Conservation (phyloP, 1,139 yeast species). For the Yamadazyma songkhlaensis region DNA sequence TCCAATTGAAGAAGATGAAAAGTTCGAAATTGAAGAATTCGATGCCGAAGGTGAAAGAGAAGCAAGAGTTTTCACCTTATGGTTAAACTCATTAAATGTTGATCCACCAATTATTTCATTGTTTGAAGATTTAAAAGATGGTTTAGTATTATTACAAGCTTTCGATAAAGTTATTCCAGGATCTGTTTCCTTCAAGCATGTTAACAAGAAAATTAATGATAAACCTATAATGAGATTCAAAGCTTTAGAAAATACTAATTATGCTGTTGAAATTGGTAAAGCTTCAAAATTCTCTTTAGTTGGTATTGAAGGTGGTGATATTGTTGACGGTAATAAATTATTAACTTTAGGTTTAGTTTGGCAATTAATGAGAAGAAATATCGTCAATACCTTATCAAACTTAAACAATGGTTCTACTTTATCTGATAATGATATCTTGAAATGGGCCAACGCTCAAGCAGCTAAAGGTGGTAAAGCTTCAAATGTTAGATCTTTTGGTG, state of each 20-base stretch:
- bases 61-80: slow-evolving; percentile 95
- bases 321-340: slow-evolving; percentile 88
- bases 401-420: slow-evolving; percentile 65
- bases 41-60: slow-evolving; percentile 99
- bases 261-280: slow-evolving; percentile 94
- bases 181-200: slow-evolving; percentile 72
- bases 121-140: slow-evolving; percentile 95
- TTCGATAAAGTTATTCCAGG: slow-evolving; percentile 96
- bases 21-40: slow-evolving; percentile 86
- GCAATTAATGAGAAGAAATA: slow-evolving; percentile 98
- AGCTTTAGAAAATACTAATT: slow-evolving; percentile 93
- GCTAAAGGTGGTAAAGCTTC: slow-evolving; percentile 75
- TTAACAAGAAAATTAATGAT: slow-evolving; percentile 74
- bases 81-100: slow-evolving; percentile 95
- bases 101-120: slow-evolving; percentile 90
- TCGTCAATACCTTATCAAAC: slow-evolving; percentile 74
- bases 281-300: slow-evolving; percentile 89
- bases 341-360: slow-evolving; percentile 94
- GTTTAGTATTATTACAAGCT: slow-evolving; percentile 84
- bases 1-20: slow-evolving; percentile 90
- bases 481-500: slow-evolving; percentile 80
- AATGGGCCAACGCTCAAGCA: slow-evolving; percentile 90
- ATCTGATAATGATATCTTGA: slow-evolving; percentile 80
- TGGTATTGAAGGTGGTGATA: slow-evolving; percentile 98
- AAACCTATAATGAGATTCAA: slow-evolving; percentile 81